Evolutionary conservation across 2,329 filamentous ascomycete species (phyloP), one percentile per base, ranked within the genome.

Genomic region (Aspergillus niger): DNA sequence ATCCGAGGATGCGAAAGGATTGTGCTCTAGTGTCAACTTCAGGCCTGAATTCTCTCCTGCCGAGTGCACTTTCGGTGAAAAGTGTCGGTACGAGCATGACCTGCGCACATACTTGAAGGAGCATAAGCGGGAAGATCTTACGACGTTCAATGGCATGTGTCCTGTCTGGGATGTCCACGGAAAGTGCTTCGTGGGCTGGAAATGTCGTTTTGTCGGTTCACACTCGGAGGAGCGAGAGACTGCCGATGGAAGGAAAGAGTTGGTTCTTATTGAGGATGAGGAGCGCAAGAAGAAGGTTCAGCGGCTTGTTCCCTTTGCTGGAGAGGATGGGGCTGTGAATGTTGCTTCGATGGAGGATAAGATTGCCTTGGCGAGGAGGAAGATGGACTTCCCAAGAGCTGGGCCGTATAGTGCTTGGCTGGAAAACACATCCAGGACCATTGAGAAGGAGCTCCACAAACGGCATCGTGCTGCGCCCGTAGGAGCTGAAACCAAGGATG

Each of bases 181-280:
- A 11, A 86, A 83, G 63, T 99, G 95, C 70, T 84, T 86, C 52
- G 86, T 89, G 13, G 95, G 95, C 5, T 99, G 94, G 93, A 96
- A 94, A 74, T 99, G 95, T 74, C 89, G 94, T 22, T 96, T 97
- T 72, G 90, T 91, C 36, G 85, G 85, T 64, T 96, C 91, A 64
- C 95, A 99, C 77, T 95, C 92, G 69, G 83, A 88, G 63, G 94
- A 98, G 77, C 78, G 91, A 24, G 86, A 90, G 65, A 86, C 82
- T 20, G 87, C 89, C 57, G 93, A 96, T 74, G 94, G 92, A 8
- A 85, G 86, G 67, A 92, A 91, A 70, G 94, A 98, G 77, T 79
- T 98, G 55, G 82, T 94, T 3, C 81, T 97, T 52, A 70, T 90
- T 20, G 85, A 86, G 60, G 82, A 86, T 67, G 77, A 77, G 58